Evolutionary conservation across 1,139 yeast species (phyloP), one percentile per base, ranked within the genome.

Genomic region (Nakaseomyces kungkrabaensis): DNA sequence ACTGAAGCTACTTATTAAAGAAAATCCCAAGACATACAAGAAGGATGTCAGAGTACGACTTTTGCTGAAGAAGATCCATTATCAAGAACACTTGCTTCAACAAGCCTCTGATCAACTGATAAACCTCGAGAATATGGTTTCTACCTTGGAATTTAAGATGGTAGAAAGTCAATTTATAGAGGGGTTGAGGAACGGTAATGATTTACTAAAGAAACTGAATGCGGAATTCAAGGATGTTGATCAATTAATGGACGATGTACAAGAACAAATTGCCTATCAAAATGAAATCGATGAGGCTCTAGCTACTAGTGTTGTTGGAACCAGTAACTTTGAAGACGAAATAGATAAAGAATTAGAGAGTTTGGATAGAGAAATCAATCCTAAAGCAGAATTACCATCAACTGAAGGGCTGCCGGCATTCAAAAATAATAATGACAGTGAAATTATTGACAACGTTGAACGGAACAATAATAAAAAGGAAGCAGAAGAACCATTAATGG

Each of bases 151-250:
- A 68, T 89, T 86, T 69, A 92, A 95, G 59, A 69, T 86, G 54
- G 83, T 92, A 37, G 97, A 90, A 64, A 81, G 82, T 57, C 96
- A 88, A 60, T 90, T 92, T 48, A 59, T 89, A 13, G 78, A 76
- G 54, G 96, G 97, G 0, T 72, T 92, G 45, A 75, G 79, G 57
- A 83, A 85, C 56, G 97, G 97, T 27, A 88, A 85, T 63, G 71
- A 74, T 51, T 87, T 88, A 7, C 74, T 92, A 56, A 81, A 76
- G 57, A 80, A 79, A 56, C 73, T 92, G 53, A 90, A 92, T 66
- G 72, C 72, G 50, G 96, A 90, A 60, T 78, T 89, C 79, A 81
- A 80, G 44, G 79, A 79, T 60, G 85, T 89, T n/a, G 97, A 89
- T 59, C 76, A 75, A 62, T 73, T 92, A 5, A 70, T 90, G 77